Percentiles rank a stretch among this genome's conserved stretches.
phyloP scores from a whole-genome alignment of 164 flowering plant species.

The Annona cherimola region DNA sequence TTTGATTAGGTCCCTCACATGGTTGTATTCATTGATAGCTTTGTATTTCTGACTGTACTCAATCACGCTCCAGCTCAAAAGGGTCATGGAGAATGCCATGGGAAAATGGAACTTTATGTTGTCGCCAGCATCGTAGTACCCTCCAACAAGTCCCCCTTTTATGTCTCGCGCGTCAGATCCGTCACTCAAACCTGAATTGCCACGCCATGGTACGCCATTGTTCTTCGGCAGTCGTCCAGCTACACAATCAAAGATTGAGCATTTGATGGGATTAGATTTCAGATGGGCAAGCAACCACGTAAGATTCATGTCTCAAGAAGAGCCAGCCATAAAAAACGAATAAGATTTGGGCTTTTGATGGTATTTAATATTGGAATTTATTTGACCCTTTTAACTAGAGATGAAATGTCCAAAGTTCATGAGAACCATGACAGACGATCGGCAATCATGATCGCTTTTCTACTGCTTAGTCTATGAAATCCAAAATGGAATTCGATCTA shows the following conservation, averaged over 20 bases:
- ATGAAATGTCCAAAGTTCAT: no score
- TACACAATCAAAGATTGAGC: slow-evolving; percentile 18
- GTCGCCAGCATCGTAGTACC: slow-evolving; percentile 86
- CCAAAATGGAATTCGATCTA: no score
- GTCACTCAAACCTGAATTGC: slow-evolving; percentile 64
- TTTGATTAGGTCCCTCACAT: slow-evolving; percentile 63
- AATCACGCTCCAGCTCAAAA: slow-evolving; percentile 85
- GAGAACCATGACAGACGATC: no score
- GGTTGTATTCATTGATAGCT: slow-evolving; percentile 51
- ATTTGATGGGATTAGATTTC: no score
- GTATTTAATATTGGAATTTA: no score
- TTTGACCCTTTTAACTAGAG: no score
- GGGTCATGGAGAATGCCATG: slow-evolving; percentile 72
- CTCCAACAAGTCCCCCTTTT: slow-evolving; percentile 68
- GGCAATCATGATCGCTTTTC: no score
- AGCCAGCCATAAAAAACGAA: background rate
- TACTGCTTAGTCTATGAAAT: no score
- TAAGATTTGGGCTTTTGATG: background rate
- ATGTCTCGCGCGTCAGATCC: slow-evolving; percentile 39
- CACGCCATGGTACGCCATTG: slow-evolving; percentile 55
- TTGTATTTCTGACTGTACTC: slow-evolving; percentile 69
- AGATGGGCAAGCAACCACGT: background rate
- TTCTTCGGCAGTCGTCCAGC: slow-evolving; percentile 66
- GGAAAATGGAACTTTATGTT: slow-evolving; percentile 74
- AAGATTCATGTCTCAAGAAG: background rate